These are phyloP conservation scores for Ensete glaucum DNA, from an alignment of 176 grass and related monocot species.

Conservation along the genomic window DNA sequence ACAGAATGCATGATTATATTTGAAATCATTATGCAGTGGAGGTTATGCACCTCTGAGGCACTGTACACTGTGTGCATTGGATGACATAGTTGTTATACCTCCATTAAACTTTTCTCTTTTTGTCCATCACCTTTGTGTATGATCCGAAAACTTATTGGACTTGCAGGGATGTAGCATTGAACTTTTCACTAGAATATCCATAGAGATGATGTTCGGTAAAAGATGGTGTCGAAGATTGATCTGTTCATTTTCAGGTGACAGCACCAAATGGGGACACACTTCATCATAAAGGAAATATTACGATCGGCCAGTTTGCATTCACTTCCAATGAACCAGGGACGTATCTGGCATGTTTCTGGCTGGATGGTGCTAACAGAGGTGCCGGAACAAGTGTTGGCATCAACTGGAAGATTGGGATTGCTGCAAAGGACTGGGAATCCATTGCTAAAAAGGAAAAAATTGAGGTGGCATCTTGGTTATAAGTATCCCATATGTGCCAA, in stretches of 20 bases:
- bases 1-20: no score
- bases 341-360: conserved; percentile 82
- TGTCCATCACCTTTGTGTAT: no score
- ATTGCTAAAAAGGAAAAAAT: conserved; percentile 93
- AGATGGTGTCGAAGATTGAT: not conserved
- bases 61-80: no score
- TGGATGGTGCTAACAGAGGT: conserved; percentile 50
- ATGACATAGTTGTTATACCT: no score
- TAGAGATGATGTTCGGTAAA: not conserved
- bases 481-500: not conserved
- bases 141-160: no score
- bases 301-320: conserved; percentile 72
- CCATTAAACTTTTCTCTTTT: no score
- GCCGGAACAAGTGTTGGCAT: conserved; percentile 48
- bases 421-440: conserved; percentile 77
- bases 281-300: conserved; percentile 59
- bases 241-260: conserved; percentile 49
- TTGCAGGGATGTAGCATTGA: not conserved
- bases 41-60: no score
- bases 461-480: conserved; percentile 27
- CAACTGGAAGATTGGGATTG: conserved; percentile 89
- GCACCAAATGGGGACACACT: conserved; percentile 76
- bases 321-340: conserved; percentile 72
- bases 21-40: no score
- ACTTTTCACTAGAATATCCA: not conserved